Evolutionary conservation across 169 alveolate genomes (phyloP), one percentile per base, ranked within the genome.

Genomic region (Babesia ovata): DNA sequence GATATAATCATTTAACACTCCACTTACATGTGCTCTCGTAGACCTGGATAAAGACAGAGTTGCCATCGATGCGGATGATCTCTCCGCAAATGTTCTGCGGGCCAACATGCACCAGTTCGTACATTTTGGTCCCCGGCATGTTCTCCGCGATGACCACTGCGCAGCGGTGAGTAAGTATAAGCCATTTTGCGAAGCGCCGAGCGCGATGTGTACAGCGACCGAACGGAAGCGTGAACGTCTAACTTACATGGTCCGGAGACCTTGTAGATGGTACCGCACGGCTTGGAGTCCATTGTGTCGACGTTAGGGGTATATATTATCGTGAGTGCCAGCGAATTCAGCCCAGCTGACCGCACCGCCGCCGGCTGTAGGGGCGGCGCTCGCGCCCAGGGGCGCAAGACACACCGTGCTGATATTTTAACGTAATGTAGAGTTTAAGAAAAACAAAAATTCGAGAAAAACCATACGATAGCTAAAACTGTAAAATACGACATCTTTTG

Each of bases 41-140:
- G 72, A 98, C 98, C 88, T 98, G 98, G 79, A 98, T 97, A 67
- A 95, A 97, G 42, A 99, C 99, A 73, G 95, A 95, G 84, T 98
- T 98, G 42, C 98, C 98, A 74, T 98, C 99, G 44, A 98, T 94
- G 63, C 98, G 94, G 73, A 98, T 98, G 85, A 97, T 96, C 89
- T 98, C 99, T 45, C 99, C 99, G 63, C 97, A 98, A 28, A 98
- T 91, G 72, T 94, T 92, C 62, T 96, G 94, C 97, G 97, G 96
- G 33, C 99, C 99, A 4, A 94, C 98, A 52, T 94, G 94, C 21
- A 97, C 99, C 63, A 98, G 84, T 69, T 98, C 99, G 85, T 93
- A 98, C 99, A 98, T 98, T 88, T 96, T 96, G 45, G 99, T 95
- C 49, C 99, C 99, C 67, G 98, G 95, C 99, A 98, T 98, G 45